Conservation (phyloP, 495 filamentous ascomycete genomes). For the Penicillium malachiteum region DNA sequence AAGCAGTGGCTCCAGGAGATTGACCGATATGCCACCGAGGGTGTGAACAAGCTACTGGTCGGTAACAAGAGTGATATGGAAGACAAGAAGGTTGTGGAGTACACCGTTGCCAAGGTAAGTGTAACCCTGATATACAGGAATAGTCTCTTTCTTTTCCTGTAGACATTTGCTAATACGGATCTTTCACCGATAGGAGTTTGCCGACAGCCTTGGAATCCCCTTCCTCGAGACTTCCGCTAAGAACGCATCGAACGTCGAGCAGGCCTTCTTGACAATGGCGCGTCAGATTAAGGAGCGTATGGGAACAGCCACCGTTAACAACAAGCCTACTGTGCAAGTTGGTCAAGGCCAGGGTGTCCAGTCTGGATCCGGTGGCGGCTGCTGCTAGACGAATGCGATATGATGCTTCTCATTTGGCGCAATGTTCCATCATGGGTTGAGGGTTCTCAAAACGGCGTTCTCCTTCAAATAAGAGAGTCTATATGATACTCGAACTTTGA, state of each 20-base stretch:
- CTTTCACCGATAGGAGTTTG: conserved; percentile 72
- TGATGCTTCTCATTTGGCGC: conserved; percentile 34
- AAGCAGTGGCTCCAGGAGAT: conserved; percentile 99
- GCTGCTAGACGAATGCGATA: conserved; percentile 69
- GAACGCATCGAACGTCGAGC: conserved; percentile 98
- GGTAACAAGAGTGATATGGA: conserved; percentile 99
- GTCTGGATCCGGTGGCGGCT: conserved; percentile 83
- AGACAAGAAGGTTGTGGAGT: conserved; percentile 99
- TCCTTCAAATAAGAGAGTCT: conserved; percentile 3
- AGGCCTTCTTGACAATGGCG: conserved; percentile 99
- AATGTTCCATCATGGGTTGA: conserved; percentile 31
- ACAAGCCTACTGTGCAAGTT: conserved; percentile 96
- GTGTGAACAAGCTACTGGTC: conserved; percentile 97
- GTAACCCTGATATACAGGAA: no score
- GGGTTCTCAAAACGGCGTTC: conserved; percentile 20
- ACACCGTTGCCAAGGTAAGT: conserved; percentile 95
- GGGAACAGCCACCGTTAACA: conserved; percentile 96
- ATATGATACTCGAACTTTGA: conserved; percentile 17
- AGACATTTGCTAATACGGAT: no score
- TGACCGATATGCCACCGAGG: conserved; percentile 96
- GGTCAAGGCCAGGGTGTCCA: conserved; percentile 91
- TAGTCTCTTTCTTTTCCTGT: no score
- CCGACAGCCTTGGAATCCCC: conserved; percentile 96
- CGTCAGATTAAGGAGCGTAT: conserved; percentile 99
- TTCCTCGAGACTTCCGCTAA: conserved; percentile 99